Percentiles rank a stretch among this genome's conserved stretches.
phyloP scores from a whole-genome alignment of 2,329 filamentous ascomycete genomes.

The Colletotrichum zoysiae region DNA sequence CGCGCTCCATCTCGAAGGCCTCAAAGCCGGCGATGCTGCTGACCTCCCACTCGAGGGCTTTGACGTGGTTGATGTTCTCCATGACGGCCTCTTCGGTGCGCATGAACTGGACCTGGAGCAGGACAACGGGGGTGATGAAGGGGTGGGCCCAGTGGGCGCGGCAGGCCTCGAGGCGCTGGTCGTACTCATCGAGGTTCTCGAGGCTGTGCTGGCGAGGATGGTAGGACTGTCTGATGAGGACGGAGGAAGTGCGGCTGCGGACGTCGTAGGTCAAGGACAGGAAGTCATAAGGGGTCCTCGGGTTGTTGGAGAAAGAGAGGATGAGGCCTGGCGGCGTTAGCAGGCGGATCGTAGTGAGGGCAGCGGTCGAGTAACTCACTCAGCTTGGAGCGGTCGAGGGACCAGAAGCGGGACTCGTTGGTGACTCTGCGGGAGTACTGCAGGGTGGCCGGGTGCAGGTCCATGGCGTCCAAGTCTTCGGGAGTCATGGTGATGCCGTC shows the following conservation, averaged over 20 bases:
- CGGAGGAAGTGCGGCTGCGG: conserved; percentile 53
- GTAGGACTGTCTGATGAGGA: conserved; percentile 59
- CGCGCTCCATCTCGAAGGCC: conserved; percentile 45
- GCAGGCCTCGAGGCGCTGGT: conserved; percentile 59
- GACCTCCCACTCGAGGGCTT: conserved; percentile 57
- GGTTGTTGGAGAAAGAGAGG: conserved; percentile 59
- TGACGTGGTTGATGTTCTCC: conserved; percentile 58
- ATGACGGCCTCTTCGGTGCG: conserved; percentile 59
- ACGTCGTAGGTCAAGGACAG: conserved; percentile 61
- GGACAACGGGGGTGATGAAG: conserved; percentile 58
- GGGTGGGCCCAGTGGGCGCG: conserved; percentile 60
- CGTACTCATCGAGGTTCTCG: conserved; percentile 61
- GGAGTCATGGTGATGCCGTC: conserved; percentile 54
- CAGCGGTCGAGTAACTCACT: conserved; percentile 43
- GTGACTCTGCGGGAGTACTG: conserved; percentile 55
- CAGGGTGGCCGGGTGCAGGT: conserved; percentile 55
- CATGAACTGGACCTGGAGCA: conserved; percentile 61
- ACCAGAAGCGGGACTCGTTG: conserved; percentile 57
- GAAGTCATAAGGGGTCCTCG: conserved; percentile 61
- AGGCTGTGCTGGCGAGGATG: conserved; percentile 56
- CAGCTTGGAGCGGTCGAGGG: conserved; percentile 52
- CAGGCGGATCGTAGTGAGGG: not conserved
- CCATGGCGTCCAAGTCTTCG: conserved; percentile 51
- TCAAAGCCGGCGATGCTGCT: conserved; percentile 58
- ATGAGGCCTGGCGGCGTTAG: conserved; percentile 52